These are phyloP conservation scores for Moelleriella libera DNA, from an alignment of 2,329 filamentous ascomycete species.

Conservation along the genomic window DNA sequence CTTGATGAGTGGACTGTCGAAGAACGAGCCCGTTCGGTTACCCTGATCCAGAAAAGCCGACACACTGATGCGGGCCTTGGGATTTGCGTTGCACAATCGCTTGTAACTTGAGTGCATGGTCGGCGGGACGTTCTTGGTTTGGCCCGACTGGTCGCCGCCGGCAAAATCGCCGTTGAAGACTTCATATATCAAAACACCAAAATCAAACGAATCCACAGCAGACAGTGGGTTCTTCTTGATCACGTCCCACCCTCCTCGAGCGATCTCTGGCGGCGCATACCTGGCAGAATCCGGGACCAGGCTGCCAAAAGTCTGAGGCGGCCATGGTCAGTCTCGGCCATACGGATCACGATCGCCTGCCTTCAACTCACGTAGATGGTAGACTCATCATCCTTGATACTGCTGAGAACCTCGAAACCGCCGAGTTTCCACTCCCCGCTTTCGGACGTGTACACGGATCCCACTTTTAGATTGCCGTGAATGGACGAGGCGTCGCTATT, in stretches of 20 bases:
- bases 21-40: constrained; percentile 68
- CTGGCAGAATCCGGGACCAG: constrained; percentile 71
- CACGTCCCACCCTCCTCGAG: constrained; percentile 76
- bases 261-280: constrained; percentile 79
- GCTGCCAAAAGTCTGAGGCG: constrained; percentile 62
- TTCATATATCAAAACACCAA: constrained; percentile 74
- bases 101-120: constrained; percentile 88
- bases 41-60: constrained; percentile 85
- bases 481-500: constrained; percentile 87
- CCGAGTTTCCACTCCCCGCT: constrained; percentile 97
- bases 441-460: constrained; percentile 84
- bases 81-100: constrained; percentile 73
- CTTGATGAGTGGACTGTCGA: constrained; percentile 84
- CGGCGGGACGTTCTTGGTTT: constrained; percentile 74
- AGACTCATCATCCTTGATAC: constrained; percentile 89
- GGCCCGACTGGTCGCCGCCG: constrained; percentile 65
- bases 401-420: constrained; percentile 87
- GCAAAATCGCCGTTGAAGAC: constrained; percentile 78
- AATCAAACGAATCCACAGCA: constrained; percentile 78
- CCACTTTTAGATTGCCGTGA: constrained; percentile 73
- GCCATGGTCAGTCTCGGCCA: constrained; percentile 1
- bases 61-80: constrained; percentile 74
- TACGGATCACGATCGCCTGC: not conserved
- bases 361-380: constrained; percentile 58
- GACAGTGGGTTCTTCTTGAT: constrained; percentile 72